Conservation (phyloP, 2,329 filamentous ascomycete genomes). For the Onygenales sp. region DNA sequence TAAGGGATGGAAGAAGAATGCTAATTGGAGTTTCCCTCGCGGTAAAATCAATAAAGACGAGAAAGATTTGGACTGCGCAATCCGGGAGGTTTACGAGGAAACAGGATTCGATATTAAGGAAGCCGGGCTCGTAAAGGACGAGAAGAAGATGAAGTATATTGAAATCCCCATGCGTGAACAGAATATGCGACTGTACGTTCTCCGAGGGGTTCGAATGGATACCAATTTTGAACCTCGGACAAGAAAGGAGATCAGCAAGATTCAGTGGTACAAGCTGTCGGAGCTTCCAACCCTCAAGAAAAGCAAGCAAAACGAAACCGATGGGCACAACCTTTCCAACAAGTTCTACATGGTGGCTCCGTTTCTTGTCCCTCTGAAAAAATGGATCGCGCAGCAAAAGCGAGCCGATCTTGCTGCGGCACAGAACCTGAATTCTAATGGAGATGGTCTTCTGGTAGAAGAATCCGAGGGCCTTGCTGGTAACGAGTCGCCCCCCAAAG, state of each 20-base stretch:
- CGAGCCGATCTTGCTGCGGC: conserved; percentile 49
- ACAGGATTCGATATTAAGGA: conserved; percentile 76
- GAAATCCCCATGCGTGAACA: conserved; percentile 86
- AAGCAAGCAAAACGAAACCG: conserved; percentile 39
- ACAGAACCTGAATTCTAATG: conserved; percentile 30
- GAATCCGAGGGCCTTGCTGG: conserved; percentile 10
- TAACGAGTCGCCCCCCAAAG: conserved; percentile 12
- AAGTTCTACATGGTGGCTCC: conserved; percentile 99
- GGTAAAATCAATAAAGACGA: conserved; percentile 99
- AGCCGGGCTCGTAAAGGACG: conserved; percentile 65
- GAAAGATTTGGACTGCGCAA: conserved; percentile 82
- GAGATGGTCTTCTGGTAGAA: conserved; percentile 22
- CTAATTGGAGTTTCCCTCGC: conserved; percentile 91
- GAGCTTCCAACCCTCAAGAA: conserved; percentile 77
- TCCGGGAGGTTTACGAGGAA: conserved; percentile 92
- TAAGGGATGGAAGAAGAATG: conserved; percentile 94
- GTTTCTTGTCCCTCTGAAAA: conserved; percentile 74
- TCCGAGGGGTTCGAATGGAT: conserved; percentile 78
- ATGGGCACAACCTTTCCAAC: conserved; percentile 39
- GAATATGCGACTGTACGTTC: conserved; percentile 85
- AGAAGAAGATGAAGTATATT: conserved; percentile 69
- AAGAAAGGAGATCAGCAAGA: conserved; percentile 94
- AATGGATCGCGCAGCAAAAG: conserved; percentile 81
- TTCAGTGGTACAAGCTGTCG: conserved; percentile 85
- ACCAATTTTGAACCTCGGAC: conserved; percentile 83